phyloP scores from a whole-genome alignment of 2,329 filamentous ascomycete genomes.

The Colletotrichum gigasporum region DNA sequence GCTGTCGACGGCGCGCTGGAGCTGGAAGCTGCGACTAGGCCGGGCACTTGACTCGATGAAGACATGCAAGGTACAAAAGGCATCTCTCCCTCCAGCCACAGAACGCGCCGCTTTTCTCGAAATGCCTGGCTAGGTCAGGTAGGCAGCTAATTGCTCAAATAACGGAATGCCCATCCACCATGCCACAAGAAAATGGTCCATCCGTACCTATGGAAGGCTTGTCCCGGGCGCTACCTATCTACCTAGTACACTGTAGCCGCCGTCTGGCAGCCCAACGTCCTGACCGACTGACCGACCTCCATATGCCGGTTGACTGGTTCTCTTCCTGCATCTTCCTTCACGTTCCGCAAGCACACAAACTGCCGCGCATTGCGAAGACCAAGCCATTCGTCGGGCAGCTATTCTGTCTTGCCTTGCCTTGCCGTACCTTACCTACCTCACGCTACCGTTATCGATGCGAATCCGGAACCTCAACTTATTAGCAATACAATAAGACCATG shows the following conservation, averaged over 20 bases:
- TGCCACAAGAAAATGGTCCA: too few species aligned
- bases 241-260: too few species aligned
- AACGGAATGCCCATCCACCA: too few species aligned
- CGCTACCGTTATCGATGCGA: not conserved
- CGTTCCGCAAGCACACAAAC: not conserved
- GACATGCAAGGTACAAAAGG: not conserved
- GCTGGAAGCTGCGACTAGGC: not conserved
- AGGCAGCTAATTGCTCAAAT: too few species aligned
- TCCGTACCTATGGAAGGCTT: too few species aligned
- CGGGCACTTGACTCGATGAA: constrained; percentile 2
- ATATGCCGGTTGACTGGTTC: not conserved
- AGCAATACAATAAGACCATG: not conserved
- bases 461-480: not conserved
- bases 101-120: not conserved
- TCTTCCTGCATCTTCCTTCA: not conserved
- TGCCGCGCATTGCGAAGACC: not conserved
- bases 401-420: not conserved
- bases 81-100: too few species aligned
- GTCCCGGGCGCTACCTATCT: too few species aligned
- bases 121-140: not conserved
- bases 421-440: not conserved
- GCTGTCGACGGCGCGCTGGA: too few species aligned
- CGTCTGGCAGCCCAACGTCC: not conserved
- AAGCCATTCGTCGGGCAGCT: constrained; percentile 2
- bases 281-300: too few species aligned